Base-by-base conservation (phyloP, 495 filamentous ascomycete genomes). In the Parachaetomium inaequale region DNA sequence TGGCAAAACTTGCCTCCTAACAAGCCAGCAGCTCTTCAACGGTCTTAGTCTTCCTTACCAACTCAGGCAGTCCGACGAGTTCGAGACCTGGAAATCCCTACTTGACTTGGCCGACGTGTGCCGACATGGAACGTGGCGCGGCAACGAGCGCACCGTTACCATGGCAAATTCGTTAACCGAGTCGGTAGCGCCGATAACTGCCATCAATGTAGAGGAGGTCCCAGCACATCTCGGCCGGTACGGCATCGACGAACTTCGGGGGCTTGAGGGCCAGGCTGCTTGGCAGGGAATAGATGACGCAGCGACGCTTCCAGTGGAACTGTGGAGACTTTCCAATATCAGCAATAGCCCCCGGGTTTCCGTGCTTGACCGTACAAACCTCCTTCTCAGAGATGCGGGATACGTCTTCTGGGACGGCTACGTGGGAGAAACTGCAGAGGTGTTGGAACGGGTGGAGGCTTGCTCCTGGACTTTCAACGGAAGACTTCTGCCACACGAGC, bases 371-470 rank as follows among this genome's bases (percentile, higher is more conserved):
- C 42, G 42, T 7, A 23, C 17, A 47, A 47, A 47, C 26, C 19
- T 47, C 45, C 19, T 47, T 8, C 21, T 47, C 6, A 47, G 45
- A 19, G 45, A 47, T 26, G 45, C 21, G 7, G 45, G 45, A 47
- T 47, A 47, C 45, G 45, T 47, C 45, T 47, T 47, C 45, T 47
- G 45, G 45, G 45, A 47, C 21, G 45, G 45, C 45, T 26, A 26
- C 21, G 45, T 26, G 23, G 45, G 45, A 47, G 45, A 47, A 47
- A 47, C 45, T 12, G 45, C 45, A 12, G 23, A 47, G 45, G 11
- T 47, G 11, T 11, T 47, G 45, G 21, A 10, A 25, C 23, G 45
- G 11, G 5, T 47, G 23, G 42, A 45, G 21, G 21, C 21, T 49
- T 25, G 7, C n/a, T 49, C 21, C 21, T 26, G 45, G 21, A 49